Base-by-base conservation (phyloP, 192 early-diverging fungal species). In the Allomyces macrogynus region DNA sequence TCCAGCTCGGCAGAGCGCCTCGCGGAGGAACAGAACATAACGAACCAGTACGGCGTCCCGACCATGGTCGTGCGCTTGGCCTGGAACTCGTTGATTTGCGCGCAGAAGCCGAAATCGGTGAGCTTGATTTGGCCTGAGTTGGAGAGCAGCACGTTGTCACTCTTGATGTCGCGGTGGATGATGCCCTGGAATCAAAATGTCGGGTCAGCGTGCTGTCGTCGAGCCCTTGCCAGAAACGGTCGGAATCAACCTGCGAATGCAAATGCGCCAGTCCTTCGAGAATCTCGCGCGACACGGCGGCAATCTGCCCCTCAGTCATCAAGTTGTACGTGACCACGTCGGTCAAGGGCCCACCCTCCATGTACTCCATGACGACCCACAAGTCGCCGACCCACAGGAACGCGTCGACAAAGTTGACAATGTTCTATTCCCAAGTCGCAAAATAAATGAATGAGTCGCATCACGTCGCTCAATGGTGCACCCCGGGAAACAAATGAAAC, bases 351-450 rank as follows among this genome's bases (percentile, higher is more conserved):
- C 90, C 90, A 25, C 88, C 90, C 67, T 90, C 88, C 90, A 92
- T 92, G 65, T 86, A 91, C 67, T 92, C 90, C 90, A 91, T 91
- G 10, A 91, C 81, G 7, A 90, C 87, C 90, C 89, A 91, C 25
- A 92, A 72, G 71, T 90, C 89, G 14, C 84, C 86, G 16, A 77
- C 76, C 69, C 72, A 84, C 64, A 91, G 70, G 69, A 82, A 91
- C 49, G 82, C 80, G 68, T 90, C 88, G 63, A 91, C 87, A 61
- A 79, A 88, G 67, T 87, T 88, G 44, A 91, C 89, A 74, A 92
- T 89, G 68, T 92, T 89, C 65, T 65, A 43, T 23, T 68, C 24
- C 27, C 65, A n/a, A 23, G 60, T 66, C 65, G 32, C 32, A 40
- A 40, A 40, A 40, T 0, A 8, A 3, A 40, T 40, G 32, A 8